These are phyloP conservation scores for Cyclotella sp. DNA, from an alignment of 108 stramenopile species.

Conservation along the genomic window DNA sequence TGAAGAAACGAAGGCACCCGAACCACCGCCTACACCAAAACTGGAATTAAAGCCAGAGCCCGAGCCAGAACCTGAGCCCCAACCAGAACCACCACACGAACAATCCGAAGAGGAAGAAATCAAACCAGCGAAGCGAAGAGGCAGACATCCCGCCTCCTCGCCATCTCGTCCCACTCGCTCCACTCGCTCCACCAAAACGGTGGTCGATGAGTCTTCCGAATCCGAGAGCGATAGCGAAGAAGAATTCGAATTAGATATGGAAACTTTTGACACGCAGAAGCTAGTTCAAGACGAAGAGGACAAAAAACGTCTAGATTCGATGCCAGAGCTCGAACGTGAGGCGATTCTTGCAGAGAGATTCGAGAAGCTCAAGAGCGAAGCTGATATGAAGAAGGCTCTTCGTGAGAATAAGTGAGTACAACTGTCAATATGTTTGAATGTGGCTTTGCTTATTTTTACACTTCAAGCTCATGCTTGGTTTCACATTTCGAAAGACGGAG, in stretches of 20 bases:
- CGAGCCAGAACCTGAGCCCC: constrained; percentile 31
- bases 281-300: constrained; percentile 81
- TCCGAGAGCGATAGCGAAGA: constrained; percentile 67
- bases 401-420: constrained; percentile 69
- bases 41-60: constrained; percentile 17
- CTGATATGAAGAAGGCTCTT: constrained; percentile 87
- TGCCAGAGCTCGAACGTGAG: constrained; percentile 90
- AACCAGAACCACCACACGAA: constrained; percentile 36
- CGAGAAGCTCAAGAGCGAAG: constrained; percentile 83
- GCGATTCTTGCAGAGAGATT: constrained; percentile 87
- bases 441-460: neutral
- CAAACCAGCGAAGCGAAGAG: constrained; percentile 46
- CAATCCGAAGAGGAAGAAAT: constrained; percentile 39
- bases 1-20: constrained; percentile 48
- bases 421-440: neutral
- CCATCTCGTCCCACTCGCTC: constrained; percentile 41
- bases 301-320: constrained; percentile 77
- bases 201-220: constrained; percentile 44
- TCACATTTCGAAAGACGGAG: constrained; percentile 34
- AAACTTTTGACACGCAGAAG: constrained; percentile 76
- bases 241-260: constrained; percentile 81
- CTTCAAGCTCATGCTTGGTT: neutral
- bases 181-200: constrained; percentile 27
- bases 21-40: constrained; percentile 27
- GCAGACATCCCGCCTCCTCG: constrained; percentile 38